Evolutionary conservation across 306 rosid genomes (phyloP), one percentile per base, ranked within the genome.

Genomic region (Vigna reflexopilosa): DNA sequence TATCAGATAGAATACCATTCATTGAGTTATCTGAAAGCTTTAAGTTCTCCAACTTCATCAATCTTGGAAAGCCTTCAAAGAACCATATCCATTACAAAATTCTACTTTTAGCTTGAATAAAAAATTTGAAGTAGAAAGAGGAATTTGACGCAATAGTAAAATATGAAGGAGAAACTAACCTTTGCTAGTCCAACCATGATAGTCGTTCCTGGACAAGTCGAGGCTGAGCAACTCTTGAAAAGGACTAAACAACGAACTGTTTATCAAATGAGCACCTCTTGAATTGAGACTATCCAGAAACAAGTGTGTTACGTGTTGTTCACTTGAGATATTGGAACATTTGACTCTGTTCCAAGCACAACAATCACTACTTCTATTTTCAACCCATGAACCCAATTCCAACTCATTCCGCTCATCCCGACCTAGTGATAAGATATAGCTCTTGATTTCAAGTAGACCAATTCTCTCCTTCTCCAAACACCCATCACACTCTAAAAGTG

Each of bases 391-490:
- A 34, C 3, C 48, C 54, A 79, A 32, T 20, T 70, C 32, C 36
- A n/a, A n/a, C 8, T 7, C 1, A 5, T 54, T 42, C 2, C 2
- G 0, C 28, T 7, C 28, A 20, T 55, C 1, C 14, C 13, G 1
- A 3, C 61, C 61, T 9, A 20, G 4, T 1, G 42, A 28, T 14
- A 61, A 61, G 42, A 61, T 61, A 4, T 22, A 42, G 28, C 47
- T 11, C 32, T 78, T 78, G 70, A 78, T 78, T 19, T 69, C 54
- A 0, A 78, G 51, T 2, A 78, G 42, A 0, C 32, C 63, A 4
- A 58, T 58, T 70, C 82, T 78, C 63, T 78, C 82, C 12, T 78
- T 70, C 70, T 57, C 70, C 26, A 68, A 14, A 17, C 82, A 78
- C 1, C 82, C 77, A 0, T 67, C 5, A 28, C 75, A 66, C 55